Conservation (phyloP, 2,329 filamentous ascomycete genomes). For the Alternaria triticimaculans region DNA sequence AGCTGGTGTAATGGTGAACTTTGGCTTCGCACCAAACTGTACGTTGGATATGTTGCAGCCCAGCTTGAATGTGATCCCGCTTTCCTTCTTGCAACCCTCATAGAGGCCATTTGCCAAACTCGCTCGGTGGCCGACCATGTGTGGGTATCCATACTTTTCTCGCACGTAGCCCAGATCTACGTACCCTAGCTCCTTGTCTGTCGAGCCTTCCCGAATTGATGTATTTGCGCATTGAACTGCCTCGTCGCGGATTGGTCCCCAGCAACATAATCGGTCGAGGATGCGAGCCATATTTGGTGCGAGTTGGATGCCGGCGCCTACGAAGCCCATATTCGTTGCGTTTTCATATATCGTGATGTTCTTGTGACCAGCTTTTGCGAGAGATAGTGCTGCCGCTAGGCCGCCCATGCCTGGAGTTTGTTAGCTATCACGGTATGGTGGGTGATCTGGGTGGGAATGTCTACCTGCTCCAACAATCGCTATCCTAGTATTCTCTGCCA, state of each 20-base stretch:
- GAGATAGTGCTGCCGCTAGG: slow-evolving; percentile 71
- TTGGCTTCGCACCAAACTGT: slow-evolving; percentile 63
- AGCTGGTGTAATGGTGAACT: slow-evolving; percentile 63
- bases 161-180: slow-evolving; percentile 73
- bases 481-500: slow-evolving; percentile 42
- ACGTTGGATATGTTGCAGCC: slow-evolving; percentile 63
- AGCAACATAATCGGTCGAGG: slow-evolving; percentile 74
- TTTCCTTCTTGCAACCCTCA: slow-evolving; percentile 70
- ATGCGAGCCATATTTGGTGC: slow-evolving; percentile 83
- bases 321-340: slow-evolving; percentile 76
- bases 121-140: slow-evolving; percentile 80
- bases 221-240: slow-evolving; percentile 74
- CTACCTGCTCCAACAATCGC: slow-evolving; percentile 45
- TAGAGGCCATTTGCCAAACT: slow-evolving; percentile 74
- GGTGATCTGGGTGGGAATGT: too few relatives aligned
- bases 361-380: slow-evolving; percentile 78
- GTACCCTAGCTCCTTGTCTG: slow-evolving; percentile 72
- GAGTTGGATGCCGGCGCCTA: slow-evolving; percentile 84
- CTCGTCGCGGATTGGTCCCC: slow-evolving; percentile 72
- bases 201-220: slow-evolving; percentile 75
- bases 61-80: slow-evolving; percentile 72
- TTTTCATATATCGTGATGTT: slow-evolving; percentile 77
- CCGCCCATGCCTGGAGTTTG: slow-evolving; percentile 75
- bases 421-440: slow-evolving; percentile 10
- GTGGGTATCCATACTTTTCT: slow-evolving; percentile 73